phyloP scores from a whole-genome alignment of 768 basidiomycete genomes.

The Kwoniella heveanensis region DNA sequence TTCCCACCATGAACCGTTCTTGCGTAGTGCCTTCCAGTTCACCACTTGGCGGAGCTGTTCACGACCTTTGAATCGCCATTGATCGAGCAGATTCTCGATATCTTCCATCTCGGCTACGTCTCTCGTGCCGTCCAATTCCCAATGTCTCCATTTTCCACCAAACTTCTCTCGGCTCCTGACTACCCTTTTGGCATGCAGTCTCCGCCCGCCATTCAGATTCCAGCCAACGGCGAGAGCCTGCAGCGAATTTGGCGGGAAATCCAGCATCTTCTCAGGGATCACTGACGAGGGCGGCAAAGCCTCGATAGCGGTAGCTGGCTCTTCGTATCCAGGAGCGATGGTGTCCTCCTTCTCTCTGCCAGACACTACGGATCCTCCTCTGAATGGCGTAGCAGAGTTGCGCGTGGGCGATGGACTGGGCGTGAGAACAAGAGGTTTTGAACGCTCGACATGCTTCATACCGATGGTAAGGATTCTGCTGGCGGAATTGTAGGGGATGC shows the following conservation, averaged over 20 bases:
- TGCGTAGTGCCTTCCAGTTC: constrained; percentile 43
- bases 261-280: constrained; percentile 53
- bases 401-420: constrained; percentile 50
- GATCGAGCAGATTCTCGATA: constrained; percentile 25
- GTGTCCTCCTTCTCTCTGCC: constrained; percentile 38
- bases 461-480: constrained; percentile 40
- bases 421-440: constrained; percentile 42
- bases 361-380: constrained; percentile 26
- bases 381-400: constrained; percentile 27
- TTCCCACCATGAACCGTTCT: constrained; percentile 42
- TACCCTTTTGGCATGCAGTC: constrained; percentile 42
- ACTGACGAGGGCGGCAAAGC: constrained; percentile 32
- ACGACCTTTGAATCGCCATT: constrained; percentile 11
- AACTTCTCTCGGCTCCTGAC: constrained; percentile 49
- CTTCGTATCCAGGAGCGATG: constrained; percentile 18
- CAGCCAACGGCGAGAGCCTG: constrained; percentile 48
- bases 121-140: constrained; percentile 45
- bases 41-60: constrained; percentile 20
- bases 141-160: constrained; percentile 53
- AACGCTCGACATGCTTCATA: constrained; percentile 44
- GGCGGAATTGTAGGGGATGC: constrained; percentile 46
- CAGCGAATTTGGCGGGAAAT: constrained; percentile 46
- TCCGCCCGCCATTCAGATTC: constrained; percentile 49
- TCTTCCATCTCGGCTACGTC: constrained; percentile 54
- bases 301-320: constrained; percentile 8